A percentile compares a stretch with the other conserved stretches of the same genome.
Conservation (phyloP, 345 rosid genomes). For the Physaria fendleri region DNA sequence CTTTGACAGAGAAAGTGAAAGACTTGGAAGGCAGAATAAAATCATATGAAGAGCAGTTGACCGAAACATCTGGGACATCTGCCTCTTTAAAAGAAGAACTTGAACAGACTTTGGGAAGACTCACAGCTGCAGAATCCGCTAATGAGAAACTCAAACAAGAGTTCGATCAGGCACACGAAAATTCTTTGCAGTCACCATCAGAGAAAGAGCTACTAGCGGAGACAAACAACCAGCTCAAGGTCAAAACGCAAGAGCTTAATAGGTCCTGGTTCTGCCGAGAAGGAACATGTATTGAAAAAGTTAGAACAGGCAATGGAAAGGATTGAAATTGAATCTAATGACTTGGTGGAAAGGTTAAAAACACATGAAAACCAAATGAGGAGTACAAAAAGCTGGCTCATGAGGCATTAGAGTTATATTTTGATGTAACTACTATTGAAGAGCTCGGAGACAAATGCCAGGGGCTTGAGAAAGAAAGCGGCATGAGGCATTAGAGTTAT, state of each 20-base stretch:
- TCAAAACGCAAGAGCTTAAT: constrained; percentile 67
- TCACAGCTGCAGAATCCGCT: constrained; percentile 47
- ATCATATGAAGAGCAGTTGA: constrained; percentile 55
- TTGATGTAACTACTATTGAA: constrained; percentile 48
- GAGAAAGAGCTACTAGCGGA: constrained; percentile 64
- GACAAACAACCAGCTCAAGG: constrained; percentile 78
- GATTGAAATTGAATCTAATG: constrained; percentile 47
- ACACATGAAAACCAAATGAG: constrained; percentile 52
- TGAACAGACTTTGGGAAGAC: constrained; percentile 46
- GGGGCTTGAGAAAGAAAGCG: constrained; percentile 63
- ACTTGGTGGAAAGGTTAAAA: constrained; percentile 55
- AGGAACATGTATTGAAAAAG: constrained; percentile 50
- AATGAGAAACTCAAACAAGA: constrained; percentile 61
- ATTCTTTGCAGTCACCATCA: constrained; percentile 47
- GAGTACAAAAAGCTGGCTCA: constrained; percentile 44
- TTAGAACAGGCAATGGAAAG: constrained; percentile 51
- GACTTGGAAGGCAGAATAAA: constrained; percentile 52
- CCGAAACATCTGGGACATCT: constrained; percentile 46
- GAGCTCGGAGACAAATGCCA: constrained; percentile 53
- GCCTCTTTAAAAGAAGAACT: constrained; percentile 62
- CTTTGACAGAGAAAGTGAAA: constrained; percentile 55
- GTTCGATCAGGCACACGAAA: constrained; percentile 51
- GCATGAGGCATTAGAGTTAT: too few species aligned
- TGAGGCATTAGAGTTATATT: too few species aligned
- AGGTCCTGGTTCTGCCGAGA: constrained; percentile 51